Evolutionary conservation across 768 basidiomycete species (phyloP).

Genomic region (Obba rivulosa): DNA sequence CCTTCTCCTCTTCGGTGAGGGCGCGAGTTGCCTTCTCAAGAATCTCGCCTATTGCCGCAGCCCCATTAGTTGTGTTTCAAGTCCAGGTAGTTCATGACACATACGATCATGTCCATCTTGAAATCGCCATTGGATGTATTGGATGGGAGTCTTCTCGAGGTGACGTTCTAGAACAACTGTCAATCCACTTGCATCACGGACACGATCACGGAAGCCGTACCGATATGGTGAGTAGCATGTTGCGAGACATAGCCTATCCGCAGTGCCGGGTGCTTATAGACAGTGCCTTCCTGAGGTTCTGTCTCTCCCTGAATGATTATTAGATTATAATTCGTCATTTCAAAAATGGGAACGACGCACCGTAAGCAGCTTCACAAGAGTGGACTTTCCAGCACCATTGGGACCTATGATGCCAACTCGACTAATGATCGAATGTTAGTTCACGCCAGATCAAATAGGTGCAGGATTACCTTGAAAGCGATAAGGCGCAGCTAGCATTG

Average conservation of each 20-base stretch:
- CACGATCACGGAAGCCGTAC: slow-evolving; percentile 29
- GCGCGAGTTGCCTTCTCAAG: slow-evolving; percentile 87
- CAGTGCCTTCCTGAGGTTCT: slow-evolving; percentile 82
- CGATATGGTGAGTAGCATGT: slow-evolving; percentile 96
- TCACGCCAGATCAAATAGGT: not conserved
- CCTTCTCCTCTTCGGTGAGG: slow-evolving; percentile 84
- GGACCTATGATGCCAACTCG: slow-evolving; percentile 91
- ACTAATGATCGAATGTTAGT: slow-evolving; percentile 33
- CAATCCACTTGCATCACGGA: slow-evolving; percentile 5
- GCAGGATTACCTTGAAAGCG: slow-evolving; percentile 73
- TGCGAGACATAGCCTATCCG: slow-evolving; percentile 97
- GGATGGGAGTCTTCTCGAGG: slow-evolving; percentile 92
- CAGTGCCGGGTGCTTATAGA: slow-evolving; percentile 90
- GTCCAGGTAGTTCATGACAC: slow-evolving; percentile 21
- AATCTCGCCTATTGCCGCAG: slow-evolving; percentile 58
- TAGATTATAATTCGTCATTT: not conserved
- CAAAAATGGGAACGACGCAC: slow-evolving; percentile 33
- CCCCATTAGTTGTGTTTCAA: not conserved
- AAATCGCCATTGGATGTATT: slow-evolving; percentile 98
- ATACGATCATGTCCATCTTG: slow-evolving; percentile 95
- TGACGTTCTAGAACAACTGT: slow-evolving; percentile 62
- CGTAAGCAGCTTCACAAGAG: slow-evolving; percentile 90
- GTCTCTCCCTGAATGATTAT: slow-evolving; percentile 68
- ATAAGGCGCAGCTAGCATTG: slow-evolving; percentile 88
- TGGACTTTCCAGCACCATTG: slow-evolving; percentile 95